Percentiles rank a stretch among this genome's conserved stretches.
phyloP scores from a whole-genome alignment of 192 early-diverging fungal genomes.

The Thamnidium elegans region DNA sequence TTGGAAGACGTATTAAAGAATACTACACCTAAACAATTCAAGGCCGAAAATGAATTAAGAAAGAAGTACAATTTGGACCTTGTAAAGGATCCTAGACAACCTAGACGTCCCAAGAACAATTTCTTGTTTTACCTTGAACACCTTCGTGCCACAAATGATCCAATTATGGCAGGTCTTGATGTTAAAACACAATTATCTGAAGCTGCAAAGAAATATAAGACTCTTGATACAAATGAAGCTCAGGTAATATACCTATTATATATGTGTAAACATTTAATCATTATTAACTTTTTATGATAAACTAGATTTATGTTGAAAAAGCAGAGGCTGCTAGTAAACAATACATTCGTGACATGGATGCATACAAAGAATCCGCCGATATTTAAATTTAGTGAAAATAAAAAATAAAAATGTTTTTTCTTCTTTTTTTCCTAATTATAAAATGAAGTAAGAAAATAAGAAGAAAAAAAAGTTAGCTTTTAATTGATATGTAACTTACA shows the following conservation, averaged over 20 bases:
- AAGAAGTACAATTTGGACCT: slow-evolving; percentile 18
- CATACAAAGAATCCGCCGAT: neutral
- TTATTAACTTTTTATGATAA: neutral
- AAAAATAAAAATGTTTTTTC: neutral
- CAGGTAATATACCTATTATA: slow-evolving; percentile 9
- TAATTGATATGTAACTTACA: neutral
- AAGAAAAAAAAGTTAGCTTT: neutral
- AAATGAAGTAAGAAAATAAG: neutral
- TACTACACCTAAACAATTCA: slow-evolving; percentile 28
- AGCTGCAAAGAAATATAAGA: slow-evolving; percentile 2
- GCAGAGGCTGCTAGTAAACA: neutral
- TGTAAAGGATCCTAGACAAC: slow-evolving; percentile 31
- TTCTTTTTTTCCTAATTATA: neutral
- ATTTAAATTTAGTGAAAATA: neutral
- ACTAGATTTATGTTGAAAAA: neutral
- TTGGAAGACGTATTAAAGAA: slow-evolving; percentile 10
- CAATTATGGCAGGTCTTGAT: neutral
- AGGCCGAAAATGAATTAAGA: slow-evolving; percentile 29
- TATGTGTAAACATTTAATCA: neutral
- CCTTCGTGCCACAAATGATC: slow-evolving; percentile 11
- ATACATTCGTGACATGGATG: neutral
- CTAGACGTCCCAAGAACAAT: slow-evolving; percentile 25
- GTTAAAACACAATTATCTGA: neutral
- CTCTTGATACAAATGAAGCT: neutral
- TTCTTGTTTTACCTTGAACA: slow-evolving; percentile 30